phyloP scores from a whole-genome alignment of 305 asterid genomes.

The Fraxinus velutina region DNA sequence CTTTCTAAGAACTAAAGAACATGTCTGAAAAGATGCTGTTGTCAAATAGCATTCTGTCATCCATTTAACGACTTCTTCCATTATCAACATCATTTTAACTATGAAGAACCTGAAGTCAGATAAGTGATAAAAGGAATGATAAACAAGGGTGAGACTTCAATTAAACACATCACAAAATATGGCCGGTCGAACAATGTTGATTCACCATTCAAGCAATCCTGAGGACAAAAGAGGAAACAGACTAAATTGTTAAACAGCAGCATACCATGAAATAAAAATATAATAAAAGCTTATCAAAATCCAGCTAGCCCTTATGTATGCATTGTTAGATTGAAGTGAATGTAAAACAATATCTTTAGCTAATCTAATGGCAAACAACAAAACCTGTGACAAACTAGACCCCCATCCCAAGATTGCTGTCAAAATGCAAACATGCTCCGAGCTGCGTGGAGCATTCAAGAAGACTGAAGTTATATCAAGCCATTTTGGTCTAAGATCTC shows the following conservation, averaged over 20 bases:
- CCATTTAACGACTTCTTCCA: not conserved
- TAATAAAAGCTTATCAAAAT: not conserved
- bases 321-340: not conserved
- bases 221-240: not conserved
- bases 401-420: not conserved
- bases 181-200: not conserved
- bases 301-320: not conserved
- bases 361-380: not conserved
- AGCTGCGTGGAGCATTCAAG: not conserved
- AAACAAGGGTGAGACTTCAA: not conserved
- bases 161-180: not conserved
- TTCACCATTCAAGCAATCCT: not conserved
- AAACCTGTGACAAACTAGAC: not conserved
- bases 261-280: not conserved
- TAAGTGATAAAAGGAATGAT: not conserved
- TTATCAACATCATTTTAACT: not conserved
- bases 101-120: not conserved
- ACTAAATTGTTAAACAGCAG: not conserved
- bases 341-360: not conserved
- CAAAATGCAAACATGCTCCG: not conserved
- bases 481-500: not conserved
- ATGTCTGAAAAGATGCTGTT: not conserved
- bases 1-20: not conserved
- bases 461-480: not conserved
- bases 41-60: not conserved